These are phyloP conservation scores for Wallacemonas sp. DNA, from an alignment of 208 protist genomes.

Conservation along the genomic window DNA sequence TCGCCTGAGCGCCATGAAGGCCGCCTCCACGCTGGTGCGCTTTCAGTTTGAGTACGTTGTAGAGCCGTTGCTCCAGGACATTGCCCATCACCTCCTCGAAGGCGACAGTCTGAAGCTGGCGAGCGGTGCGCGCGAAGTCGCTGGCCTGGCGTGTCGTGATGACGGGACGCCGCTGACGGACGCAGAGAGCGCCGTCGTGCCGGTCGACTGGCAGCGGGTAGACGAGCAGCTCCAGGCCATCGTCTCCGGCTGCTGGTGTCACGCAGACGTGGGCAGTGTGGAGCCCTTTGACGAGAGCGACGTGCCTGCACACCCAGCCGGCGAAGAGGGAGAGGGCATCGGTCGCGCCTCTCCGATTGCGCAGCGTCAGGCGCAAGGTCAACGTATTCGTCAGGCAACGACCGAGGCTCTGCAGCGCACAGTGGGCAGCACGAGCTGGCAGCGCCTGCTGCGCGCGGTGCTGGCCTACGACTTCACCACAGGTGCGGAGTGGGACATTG, in stretches of 20 bases:
- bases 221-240: background rate
- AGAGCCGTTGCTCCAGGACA: slow-evolving; percentile 10
- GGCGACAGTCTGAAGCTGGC: background rate
- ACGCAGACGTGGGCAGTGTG: background rate
- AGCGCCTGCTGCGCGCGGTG: background rate
- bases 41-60: slow-evolving; percentile 18
- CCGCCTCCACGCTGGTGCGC: background rate
- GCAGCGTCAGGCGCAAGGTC: background rate
- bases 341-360: background rate
- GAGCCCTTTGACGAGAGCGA: background rate
- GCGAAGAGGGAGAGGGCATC: background rate
- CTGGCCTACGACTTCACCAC: slow-evolving; percentile 9
- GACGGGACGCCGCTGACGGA: background rate
- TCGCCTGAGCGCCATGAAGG: slow-evolving; percentile 5
- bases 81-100: slow-evolving; percentile 10
- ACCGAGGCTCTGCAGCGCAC: background rate
- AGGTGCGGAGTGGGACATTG: slow-evolving; percentile 14
- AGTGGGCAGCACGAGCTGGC: slow-evolving; percentile 3
- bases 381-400: background rate
- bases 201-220: background rate
- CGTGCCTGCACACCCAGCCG: too few relatives aligned
- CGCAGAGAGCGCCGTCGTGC: background rate
- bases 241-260: background rate
- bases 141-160: too few relatives aligned
- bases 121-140: background rate